These are phyloP conservation scores for Colletotrichum liaoningense DNA, from an alignment of 2,329 filamentous ascomycete genomes.

Conservation along the genomic window DNA sequence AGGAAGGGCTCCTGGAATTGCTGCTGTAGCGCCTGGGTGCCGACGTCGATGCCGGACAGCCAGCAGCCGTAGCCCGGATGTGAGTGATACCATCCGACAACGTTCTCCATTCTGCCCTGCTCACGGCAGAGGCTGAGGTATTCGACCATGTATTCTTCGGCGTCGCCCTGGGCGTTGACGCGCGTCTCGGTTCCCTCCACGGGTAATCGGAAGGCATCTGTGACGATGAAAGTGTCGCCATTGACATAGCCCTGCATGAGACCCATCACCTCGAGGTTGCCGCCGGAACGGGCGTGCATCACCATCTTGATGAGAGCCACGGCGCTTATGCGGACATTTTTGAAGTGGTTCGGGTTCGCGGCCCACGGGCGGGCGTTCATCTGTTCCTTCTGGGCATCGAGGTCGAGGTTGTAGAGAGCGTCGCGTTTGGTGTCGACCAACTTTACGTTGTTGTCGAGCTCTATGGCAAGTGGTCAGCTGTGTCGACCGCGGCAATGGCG, in stretches of 20 bases:
- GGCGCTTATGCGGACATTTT: slow-evolving; percentile 90
- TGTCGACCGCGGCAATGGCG: neutral
- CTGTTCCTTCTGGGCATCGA: slow-evolving; percentile 74
- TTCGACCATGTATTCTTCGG: slow-evolving; percentile 95
- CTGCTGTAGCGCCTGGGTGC: slow-evolving; percentile 88
- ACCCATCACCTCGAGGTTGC: slow-evolving; percentile 94
- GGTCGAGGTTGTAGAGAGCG: slow-evolving; percentile 88
- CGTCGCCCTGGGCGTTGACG: slow-evolving; percentile 95
- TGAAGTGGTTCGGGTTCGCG: slow-evolving; percentile 87
- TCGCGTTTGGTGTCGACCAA: slow-evolving; percentile 89
- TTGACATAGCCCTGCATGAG: slow-evolving; percentile 96
- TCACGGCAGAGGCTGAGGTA: slow-evolving; percentile 83
- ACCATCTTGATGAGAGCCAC: slow-evolving; percentile 98
- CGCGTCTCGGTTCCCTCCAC: slow-evolving; percentile 99
- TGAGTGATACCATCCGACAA: slow-evolving; percentile 97
- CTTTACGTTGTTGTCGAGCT: slow-evolving; percentile 87
- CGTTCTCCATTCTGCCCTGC: slow-evolving; percentile 85
- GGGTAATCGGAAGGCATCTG: slow-evolving; percentile 91
- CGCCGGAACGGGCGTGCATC: slow-evolving; percentile 97
- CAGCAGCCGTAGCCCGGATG: slow-evolving; percentile 99
- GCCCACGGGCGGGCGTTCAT: slow-evolving; percentile 78
- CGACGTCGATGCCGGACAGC: slow-evolving; percentile 95
- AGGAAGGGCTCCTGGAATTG: slow-evolving; percentile 89
- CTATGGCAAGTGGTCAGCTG: slow-evolving; percentile 55
- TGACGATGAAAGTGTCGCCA: slow-evolving; percentile 87